Evolutionary conservation across 192 early-diverging fungal species (phyloP), one percentile per base, ranked within the genome.

Genomic region (Backusella morwellensis): DNA sequence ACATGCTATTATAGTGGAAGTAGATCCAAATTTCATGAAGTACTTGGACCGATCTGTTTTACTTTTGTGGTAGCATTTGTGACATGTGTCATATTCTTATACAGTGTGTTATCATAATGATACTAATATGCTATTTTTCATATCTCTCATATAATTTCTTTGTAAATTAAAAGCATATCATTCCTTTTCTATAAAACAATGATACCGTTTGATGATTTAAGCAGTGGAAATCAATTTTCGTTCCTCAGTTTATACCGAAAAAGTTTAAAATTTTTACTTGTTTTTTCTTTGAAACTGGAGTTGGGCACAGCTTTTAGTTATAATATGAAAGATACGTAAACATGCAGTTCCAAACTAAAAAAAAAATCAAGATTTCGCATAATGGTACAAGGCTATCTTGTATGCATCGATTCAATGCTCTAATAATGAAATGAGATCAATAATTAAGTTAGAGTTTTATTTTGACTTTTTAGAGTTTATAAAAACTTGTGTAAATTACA

Each of bases 1-100:
- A 81, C 76, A 14, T 81, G 80, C 68, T 75, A 76, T 41, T 76
- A 80, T 40, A 80, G 75, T 66, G 78, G 21, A 59, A 26, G 54
- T 26, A 26, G 8, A 8, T 59, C 54, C 21, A 59, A 59, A 59
- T 59, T 59, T 12, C n/a, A 26, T 26, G 54, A 59, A 59, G 23
- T 59, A 12, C 21, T 26, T 21, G 7, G 21, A 59, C 54, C 54
- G 21, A 26, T 59, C 23, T 26, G n/a, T 59, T 11, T 59, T 26
- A 26, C 54, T 1, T 23, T 59, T 59, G 54, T 21, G 23, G 21
- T 23, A 26, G 54, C 54, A 59, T 59, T 21, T 23, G 4, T 59
- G 23, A 59, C 54, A 59, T 59, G 54, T 26, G 23, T 12, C 17
- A 26, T 59, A 23, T 59, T 59, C 3, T 59, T 59, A 59, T 59